Percentiles rank a stretch among this genome's conserved stretches.
Conservation (phyloP, 2,329 filamentous ascomycete species). For the Rhynchosporium graminicola region DNA sequence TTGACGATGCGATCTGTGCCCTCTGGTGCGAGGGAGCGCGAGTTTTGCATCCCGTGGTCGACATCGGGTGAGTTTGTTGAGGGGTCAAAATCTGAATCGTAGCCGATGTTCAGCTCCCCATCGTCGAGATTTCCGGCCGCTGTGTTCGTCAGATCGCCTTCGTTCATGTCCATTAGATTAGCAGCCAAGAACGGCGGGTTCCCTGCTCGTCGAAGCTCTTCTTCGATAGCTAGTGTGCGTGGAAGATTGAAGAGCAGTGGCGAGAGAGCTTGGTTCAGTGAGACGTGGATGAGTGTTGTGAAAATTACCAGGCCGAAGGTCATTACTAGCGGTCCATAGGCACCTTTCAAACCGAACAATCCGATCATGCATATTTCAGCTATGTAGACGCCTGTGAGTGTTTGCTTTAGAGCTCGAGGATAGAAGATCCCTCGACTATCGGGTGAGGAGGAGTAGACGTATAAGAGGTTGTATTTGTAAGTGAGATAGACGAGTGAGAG, state of each 20-base stretch:
- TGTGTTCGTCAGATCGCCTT: neutral
- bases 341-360: constrained; percentile 58
- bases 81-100: constrained; percentile 40
- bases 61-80: constrained; percentile 22
- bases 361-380: constrained; percentile 63
- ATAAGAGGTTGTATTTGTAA: constrained; percentile 67
- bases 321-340: constrained; percentile 56
- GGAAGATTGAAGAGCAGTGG: constrained; percentile 39
- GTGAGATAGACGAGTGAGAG: constrained; percentile 64
- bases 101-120: constrained; percentile 26
- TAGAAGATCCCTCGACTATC: constrained; percentile 68
- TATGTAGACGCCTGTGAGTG: constrained; percentile 64
- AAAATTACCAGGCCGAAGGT: constrained; percentile 59
- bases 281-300: constrained; percentile 55
- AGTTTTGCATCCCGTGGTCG: constrained; percentile 28
- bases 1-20: constrained; percentile 27
- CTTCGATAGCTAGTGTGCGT: constrained; percentile 37
- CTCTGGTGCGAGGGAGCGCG: constrained; percentile 25
- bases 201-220: constrained; percentile 27
- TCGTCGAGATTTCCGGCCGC: constrained; percentile 36
- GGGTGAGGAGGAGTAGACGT: constrained; percentile 60
- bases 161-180: constrained; percentile 28
- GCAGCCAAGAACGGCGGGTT: constrained; percentile 24
- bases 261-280: constrained; percentile 35
- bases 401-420: constrained; percentile 62